A percentile compares a stretch with the other conserved stretches of the same genome.
Evolutionary conservation across 805 yeast species (phyloP).

Genomic region (Candida palmyrensis): DNA sequence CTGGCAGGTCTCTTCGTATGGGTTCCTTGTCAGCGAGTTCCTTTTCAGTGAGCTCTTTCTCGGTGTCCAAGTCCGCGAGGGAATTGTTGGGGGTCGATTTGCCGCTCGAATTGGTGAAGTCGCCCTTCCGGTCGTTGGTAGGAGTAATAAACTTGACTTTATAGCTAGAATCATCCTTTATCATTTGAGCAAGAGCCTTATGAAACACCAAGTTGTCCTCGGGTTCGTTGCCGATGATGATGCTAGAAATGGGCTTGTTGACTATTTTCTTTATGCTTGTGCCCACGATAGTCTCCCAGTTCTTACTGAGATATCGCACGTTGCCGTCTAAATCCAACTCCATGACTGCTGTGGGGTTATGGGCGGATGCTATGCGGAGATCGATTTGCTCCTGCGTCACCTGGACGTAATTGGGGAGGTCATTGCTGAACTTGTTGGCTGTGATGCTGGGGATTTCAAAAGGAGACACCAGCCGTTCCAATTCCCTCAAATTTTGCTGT

Average conservation of each 20-base stretch:
- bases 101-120: slow-evolving; percentile 9
- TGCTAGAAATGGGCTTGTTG: slow-evolving; percentile 50
- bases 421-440: slow-evolving; percentile 3
- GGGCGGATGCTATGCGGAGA: slow-evolving; percentile 57
- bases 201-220: slow-evolving; percentile 65
- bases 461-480: slow-evolving; percentile 32
- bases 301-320: slow-evolving; percentile 66
- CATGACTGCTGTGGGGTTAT: slow-evolving; percentile 71
- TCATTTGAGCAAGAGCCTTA: slow-evolving; percentile 67
- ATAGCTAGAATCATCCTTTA: slow-evolving; percentile 68
- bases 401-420: slow-evolving; percentile 11
- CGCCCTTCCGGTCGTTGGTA: slow-evolving; percentile 22
- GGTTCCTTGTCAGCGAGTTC: background rate
- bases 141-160: slow-evolving; percentile 66
- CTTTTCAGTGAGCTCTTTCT: background rate
- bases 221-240: slow-evolving; percentile 57
- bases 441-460: slow-evolving; percentile 17
- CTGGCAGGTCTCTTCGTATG: background rate
- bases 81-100: slow-evolving; percentile 24
- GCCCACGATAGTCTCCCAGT: slow-evolving; percentile 79
- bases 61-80: slow-evolving; percentile 7
- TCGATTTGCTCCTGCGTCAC: slow-evolving; percentile 45
- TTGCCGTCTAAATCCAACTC: slow-evolving; percentile 79
- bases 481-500: slow-evolving; percentile 12
- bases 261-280: slow-evolving; percentile 53